These are phyloP conservation scores for Fusarium vanettenii DNA, from an alignment of 2,329 filamentous ascomycete genomes.

Conservation along the genomic window DNA sequence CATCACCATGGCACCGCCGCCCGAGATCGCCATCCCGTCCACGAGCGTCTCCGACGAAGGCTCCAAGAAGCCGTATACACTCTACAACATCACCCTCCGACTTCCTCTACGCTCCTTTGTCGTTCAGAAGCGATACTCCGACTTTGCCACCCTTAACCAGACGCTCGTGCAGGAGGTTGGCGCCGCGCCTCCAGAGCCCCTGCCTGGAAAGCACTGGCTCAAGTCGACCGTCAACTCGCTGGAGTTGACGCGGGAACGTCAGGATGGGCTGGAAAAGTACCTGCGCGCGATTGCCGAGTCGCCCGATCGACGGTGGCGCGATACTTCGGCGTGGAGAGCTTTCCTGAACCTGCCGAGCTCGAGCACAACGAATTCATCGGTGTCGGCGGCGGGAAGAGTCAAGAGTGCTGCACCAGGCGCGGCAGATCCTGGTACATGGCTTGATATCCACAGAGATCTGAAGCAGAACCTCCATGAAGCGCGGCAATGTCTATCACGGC, in stretches of 20 bases:
- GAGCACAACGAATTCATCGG: constrained; percentile 60
- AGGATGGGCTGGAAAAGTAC: constrained; percentile 76
- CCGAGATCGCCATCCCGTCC: constrained; percentile 76
- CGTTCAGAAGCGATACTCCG: constrained; percentile 84
- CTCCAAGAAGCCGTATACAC: constrained; percentile 74
- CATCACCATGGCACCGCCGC: constrained; percentile 69
- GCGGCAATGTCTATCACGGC: constrained; percentile 74
- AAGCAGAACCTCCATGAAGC: constrained; percentile 73
- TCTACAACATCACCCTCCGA: constrained; percentile 82
- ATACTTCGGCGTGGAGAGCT: constrained; percentile 76
- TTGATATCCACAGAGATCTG: constrained; percentile 80
- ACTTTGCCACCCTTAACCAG: constrained; percentile 76
- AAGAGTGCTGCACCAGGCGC: constrained; percentile 55
- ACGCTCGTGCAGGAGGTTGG: constrained; percentile 70
- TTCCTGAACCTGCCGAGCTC: constrained; percentile 77
- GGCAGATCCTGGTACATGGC: constrained; percentile 75
- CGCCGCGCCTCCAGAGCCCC: constrained; percentile 71
- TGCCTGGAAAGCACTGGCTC: constrained; percentile 83
- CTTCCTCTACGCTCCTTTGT: constrained; percentile 81
- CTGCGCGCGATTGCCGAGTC: constrained; percentile 77
- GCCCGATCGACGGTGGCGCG: constrained; percentile 81
- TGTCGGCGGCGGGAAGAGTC: constrained; percentile 59
- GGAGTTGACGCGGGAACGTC: constrained; percentile 77
- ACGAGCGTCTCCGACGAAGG: constrained; percentile 66
- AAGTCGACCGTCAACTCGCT: constrained; percentile 76